Evolutionary conservation across 78 protist genomes (phyloP), one percentile per base, ranked within the genome.

Genomic region (Chrysochromulina tobinii): DNA sequence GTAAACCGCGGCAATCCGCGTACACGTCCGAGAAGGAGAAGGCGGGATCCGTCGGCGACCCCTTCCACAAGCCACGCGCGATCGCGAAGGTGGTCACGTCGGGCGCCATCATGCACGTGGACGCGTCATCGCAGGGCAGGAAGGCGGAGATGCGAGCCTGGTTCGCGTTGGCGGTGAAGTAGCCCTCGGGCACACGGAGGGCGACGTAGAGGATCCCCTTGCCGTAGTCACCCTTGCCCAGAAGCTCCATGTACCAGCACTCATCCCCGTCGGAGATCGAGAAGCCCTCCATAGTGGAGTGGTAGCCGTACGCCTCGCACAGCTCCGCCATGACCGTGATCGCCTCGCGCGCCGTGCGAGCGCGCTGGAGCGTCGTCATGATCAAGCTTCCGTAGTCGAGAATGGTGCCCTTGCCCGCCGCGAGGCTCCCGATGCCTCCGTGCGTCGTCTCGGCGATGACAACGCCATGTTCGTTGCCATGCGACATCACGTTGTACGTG

Each of bases 311-410:
- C 72, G 23, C 23, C 54, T 1, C 25, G 53, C 53, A 2, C 21
- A 93, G 79, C 48, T 73, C 27, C 21, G 25, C 1, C 87, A 93
- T 93, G 51, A 38, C 38, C 38, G 23, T 23, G 77, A 88, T 89
- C 20, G 93, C 93, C 86, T 93, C 95, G 69, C 90, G 89, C 18
- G 77, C 90, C 12, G 91, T 92, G 15, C 20, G 11, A 25, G 84
- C 59, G 17, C 94, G 77, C n/a, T 53, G 66, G 58, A 92, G 87
- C 50, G 94, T n/a, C 18, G 20, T 72, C 51, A 6, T 87, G 64
- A 92, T 92, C n/a, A 92, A 50, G n/a, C 21, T 2, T 4, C 94
- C 94, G 83, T 92, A 92, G 64, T 92, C 94, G 55, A 92, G 18
- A 9, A 57, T 77, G n/a, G 91, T 84, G 61, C 81, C 88, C 69